Conservation (phyloP, 2,329 filamentous ascomycete species). For the Cylindrodendrum hubeiense region DNA sequence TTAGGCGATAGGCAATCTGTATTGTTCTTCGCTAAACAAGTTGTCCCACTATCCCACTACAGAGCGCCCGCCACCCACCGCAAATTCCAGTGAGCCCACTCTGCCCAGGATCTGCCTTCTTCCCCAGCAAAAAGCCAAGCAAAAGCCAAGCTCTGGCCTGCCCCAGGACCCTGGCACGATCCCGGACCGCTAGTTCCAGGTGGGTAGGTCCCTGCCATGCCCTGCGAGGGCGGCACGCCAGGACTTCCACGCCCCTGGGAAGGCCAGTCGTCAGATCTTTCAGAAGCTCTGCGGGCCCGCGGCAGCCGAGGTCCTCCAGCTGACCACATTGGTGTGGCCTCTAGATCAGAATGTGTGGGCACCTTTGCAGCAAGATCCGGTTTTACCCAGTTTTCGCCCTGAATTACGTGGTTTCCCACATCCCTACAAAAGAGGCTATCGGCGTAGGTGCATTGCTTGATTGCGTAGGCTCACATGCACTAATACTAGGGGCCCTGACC, state of each 20-base stretch:
- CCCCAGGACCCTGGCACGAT: neutral
- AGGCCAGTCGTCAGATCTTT: conserved; percentile 2
- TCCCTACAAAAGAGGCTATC: neutral
- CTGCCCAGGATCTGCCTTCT: neutral
- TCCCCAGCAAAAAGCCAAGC: neutral
- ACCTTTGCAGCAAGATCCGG: neutral
- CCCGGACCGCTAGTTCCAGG: conserved; percentile 1
- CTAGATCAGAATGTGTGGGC: neutral
- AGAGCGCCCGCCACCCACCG: neutral
- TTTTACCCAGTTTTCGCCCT: neutral
- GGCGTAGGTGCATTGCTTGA: neutral
- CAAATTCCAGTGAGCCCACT: neutral
- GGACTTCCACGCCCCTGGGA: neutral
- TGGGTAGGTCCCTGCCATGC: conserved; percentile 1
- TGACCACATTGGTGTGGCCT: neutral
- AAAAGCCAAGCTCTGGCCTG: neutral
- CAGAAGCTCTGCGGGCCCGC: neutral
- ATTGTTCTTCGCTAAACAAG: neutral
- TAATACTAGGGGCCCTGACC: neutral
- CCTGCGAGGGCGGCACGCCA: neutral
- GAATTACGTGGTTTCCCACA: neutral
- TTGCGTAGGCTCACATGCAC: neutral
- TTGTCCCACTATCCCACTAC: conserved; percentile 1
- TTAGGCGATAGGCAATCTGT: neutral
- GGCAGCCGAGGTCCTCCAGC: conserved; percentile 1